These are phyloP conservation scores for Tieghemostelium lacteum DNA, from an alignment of 78 protist genomes.

Conservation along the genomic window DNA sequence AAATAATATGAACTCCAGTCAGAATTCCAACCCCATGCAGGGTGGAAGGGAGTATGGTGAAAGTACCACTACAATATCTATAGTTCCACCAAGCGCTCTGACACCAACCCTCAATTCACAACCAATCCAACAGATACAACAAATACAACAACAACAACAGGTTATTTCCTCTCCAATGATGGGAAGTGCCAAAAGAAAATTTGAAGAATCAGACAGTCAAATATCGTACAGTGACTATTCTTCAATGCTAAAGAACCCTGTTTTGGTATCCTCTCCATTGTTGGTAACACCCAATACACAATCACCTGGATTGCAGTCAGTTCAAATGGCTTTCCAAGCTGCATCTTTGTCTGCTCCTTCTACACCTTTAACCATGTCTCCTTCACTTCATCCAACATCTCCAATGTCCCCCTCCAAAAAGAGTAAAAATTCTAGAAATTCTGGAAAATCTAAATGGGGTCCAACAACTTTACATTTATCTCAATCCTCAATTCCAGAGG, in stretches of 20 bases:
- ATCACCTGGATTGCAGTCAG: constrained; percentile 67
- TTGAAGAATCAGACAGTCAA: constrained; percentile 32
- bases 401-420: constrained; percentile 80
- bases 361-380: constrained; percentile 71
- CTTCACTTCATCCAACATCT: constrained; percentile 36
- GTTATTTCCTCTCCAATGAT: constrained; percentile 40
- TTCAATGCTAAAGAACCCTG: constrained; percentile 3
- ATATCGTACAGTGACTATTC: background rate
- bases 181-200: constrained; percentile 58
- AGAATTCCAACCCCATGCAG: too few species aligned
- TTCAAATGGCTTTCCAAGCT: constrained; percentile 65
- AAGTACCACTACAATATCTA: constrained; percentile 49
- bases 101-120: constrained; percentile 58
- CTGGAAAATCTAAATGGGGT: constrained; percentile 46
- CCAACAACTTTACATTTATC: background rate
- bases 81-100: constrained; percentile 41
- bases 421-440: constrained; percentile 44
- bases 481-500: too few species aligned
- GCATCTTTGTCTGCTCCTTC: constrained; percentile 69
- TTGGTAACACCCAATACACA: constrained; percentile 48
- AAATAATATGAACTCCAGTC: too few species aligned
- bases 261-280: constrained; percentile 68
- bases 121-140: background rate
- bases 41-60: constrained; percentile 67
- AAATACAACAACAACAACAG: constrained; percentile 13